Conservation (phyloP, 805 yeast species). For the Candida namnaoensis region DNA sequence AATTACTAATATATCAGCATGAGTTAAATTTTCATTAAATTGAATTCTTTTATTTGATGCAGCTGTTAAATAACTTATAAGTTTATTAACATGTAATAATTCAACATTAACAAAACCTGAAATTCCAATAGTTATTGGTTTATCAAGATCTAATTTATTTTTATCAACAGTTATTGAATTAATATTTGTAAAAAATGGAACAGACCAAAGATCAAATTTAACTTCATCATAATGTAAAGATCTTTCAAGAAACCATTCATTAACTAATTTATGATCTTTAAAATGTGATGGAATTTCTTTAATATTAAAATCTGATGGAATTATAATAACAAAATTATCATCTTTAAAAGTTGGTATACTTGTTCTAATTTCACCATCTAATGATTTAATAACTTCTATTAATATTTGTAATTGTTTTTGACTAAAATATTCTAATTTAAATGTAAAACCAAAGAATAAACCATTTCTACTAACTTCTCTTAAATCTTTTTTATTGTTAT, state of each 20-base stretch:
- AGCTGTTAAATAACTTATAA: constrained; percentile 39
- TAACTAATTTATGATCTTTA: constrained; percentile 29
- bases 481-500: no score
- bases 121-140: constrained; percentile 25
- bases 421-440: constrained; percentile 34
- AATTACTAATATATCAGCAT: constrained; percentile 45
- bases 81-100: constrained; percentile 56
- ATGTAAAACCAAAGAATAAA: constrained; percentile 13
- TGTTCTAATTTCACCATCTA: constrained; percentile 28
- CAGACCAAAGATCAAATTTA: constrained; percentile 55
- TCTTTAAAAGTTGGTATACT: no score
- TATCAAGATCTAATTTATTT: no score
- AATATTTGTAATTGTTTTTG: constrained; percentile 28
- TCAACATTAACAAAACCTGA: constrained; percentile 79
- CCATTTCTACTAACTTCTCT: neutral
- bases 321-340: neutral
- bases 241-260: constrained; percentile 81
- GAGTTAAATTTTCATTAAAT: constrained; percentile 36
- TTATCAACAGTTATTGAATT: constrained; percentile 8
- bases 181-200: constrained; percentile 27
- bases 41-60: constrained; percentile 27
- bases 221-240: constrained; percentile 48
- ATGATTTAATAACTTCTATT: constrained; percentile 32
- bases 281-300: constrained; percentile 6
- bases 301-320: constrained; percentile 3